A percentile compares a stretch with the other conserved stretches of the same genome.
Evolutionary conservation across 169 alveolate species (phyloP).

Genomic region (Cryptosporidium sp.): DNA sequence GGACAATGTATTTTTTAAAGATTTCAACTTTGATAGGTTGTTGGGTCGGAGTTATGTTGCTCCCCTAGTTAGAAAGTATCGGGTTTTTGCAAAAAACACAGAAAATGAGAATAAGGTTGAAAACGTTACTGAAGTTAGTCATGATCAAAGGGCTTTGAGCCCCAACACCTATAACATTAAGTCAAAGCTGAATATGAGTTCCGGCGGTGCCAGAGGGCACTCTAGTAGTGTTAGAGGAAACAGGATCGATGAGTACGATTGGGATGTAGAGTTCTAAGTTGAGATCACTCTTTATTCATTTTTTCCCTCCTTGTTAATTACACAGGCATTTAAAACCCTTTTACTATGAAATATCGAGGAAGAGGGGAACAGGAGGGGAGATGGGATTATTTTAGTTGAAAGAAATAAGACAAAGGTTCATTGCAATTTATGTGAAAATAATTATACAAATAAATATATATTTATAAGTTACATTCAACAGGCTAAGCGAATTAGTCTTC

Average conservation of each 20-base stretch:
- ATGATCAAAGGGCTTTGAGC: background rate
- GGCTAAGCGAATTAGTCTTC: background rate
- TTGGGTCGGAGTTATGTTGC: conserved; percentile 84
- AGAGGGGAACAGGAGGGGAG: background rate
- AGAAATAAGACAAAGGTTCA: background rate
- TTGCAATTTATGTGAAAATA: background rate
- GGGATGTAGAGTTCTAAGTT: conserved; percentile 62
- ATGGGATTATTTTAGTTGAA: too few relatives aligned
- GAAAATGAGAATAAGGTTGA: background rate
- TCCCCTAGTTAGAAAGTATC: conserved; percentile 49
- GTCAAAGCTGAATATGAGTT: background rate
- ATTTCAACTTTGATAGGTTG: conserved; percentile 90
- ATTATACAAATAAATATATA: background rate
- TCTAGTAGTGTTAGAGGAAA: background rate
- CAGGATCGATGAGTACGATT: conserved; percentile 44
- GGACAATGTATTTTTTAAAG: conserved; percentile 84
- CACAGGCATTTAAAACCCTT: too few relatives aligned
- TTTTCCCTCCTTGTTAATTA: too few relatives aligned
- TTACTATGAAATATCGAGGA: too few relatives aligned
- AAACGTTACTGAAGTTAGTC: background rate
- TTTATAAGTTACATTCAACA: background rate
- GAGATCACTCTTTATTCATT: too few relatives aligned
- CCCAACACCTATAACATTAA: background rate
- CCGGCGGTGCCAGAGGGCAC: background rate
- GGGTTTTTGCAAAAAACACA: conserved; percentile 40